Evolutionary conservation across 2,329 filamentous ascomycete genomes (phyloP).

Genomic region (Harringtonia lauricola): DNA sequence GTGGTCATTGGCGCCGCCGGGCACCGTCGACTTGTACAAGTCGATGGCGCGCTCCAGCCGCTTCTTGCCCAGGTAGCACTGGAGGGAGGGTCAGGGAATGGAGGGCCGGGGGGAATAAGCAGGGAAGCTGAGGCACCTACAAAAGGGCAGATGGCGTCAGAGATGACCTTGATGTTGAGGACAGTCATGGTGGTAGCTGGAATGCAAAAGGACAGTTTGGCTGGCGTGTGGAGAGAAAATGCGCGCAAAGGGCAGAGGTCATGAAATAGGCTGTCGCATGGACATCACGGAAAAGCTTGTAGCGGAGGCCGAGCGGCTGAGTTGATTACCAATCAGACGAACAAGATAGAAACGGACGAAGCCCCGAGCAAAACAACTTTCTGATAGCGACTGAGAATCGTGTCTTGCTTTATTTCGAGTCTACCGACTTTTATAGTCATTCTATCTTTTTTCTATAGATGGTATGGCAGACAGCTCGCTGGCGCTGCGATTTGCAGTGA

Average conservation of each 20-base stretch:
- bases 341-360: background rate
- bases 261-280: too few species aligned
- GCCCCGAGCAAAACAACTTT: too few species aligned
- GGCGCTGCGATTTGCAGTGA: too few species aligned
- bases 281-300: background rate
- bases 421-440: too few species aligned
- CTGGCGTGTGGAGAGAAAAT: background rate
- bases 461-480: too few species aligned
- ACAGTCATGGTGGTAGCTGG: constrained; percentile 45
- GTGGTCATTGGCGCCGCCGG: constrained; percentile 47
- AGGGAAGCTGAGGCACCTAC: constrained; percentile 16
- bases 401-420: too few species aligned
- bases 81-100: constrained; percentile 14
- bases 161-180: constrained; percentile 67
- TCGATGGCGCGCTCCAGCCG: constrained; percentile 63
- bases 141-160: constrained; percentile 70
- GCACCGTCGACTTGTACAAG: constrained; percentile 51
- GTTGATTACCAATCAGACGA: constrained; percentile 4
- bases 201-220: background rate
- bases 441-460: too few species aligned
- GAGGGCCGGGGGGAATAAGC: background rate
- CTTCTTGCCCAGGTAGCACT: constrained; percentile 72
- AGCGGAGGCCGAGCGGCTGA: background rate
- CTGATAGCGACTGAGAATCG: too few species aligned
- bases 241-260: background rate